A percentile compares a stretch with the other conserved stretches of the same genome.
Conservation (phyloP, 176 grass and related monocot genomes). For the Carex pumila region DNA sequence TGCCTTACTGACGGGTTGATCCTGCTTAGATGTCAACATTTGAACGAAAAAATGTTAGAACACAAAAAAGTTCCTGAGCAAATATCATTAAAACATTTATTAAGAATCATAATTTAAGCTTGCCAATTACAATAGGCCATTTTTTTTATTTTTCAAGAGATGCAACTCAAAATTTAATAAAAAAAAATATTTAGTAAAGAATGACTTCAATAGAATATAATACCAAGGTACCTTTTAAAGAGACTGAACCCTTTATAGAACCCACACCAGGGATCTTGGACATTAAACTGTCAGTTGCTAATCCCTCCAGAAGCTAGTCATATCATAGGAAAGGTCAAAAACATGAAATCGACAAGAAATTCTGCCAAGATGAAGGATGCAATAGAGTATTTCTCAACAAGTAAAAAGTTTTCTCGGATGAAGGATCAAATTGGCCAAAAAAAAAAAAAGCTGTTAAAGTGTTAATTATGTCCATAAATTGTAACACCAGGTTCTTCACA, state of each 20-base stretch:
- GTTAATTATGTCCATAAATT: background rate
- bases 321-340: background rate
- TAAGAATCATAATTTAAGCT: background rate
- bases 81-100: background rate
- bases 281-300: conserved; percentile 25
- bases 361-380: background rate
- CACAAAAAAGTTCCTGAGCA: background rate
- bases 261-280: conserved; percentile 21
- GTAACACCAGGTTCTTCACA: background rate
- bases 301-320: conserved; percentile 29
- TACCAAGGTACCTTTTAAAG: background rate
- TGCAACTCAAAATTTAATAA: background rate
- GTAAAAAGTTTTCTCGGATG: background rate
- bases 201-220: background rate
- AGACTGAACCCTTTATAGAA: background rate
- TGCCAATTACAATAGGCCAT: background rate
- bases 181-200: background rate
- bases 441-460: background rate
- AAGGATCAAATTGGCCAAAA: background rate
- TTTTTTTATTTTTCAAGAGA: background rate
- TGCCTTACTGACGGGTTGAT: background rate
- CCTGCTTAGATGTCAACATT: conserved; percentile 5
- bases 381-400: background rate
- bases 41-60: background rate
- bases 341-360: background rate